Base-by-base conservation (phyloP, 2,329 filamentous ascomycete species). In the Cadophora gregata region DNA sequence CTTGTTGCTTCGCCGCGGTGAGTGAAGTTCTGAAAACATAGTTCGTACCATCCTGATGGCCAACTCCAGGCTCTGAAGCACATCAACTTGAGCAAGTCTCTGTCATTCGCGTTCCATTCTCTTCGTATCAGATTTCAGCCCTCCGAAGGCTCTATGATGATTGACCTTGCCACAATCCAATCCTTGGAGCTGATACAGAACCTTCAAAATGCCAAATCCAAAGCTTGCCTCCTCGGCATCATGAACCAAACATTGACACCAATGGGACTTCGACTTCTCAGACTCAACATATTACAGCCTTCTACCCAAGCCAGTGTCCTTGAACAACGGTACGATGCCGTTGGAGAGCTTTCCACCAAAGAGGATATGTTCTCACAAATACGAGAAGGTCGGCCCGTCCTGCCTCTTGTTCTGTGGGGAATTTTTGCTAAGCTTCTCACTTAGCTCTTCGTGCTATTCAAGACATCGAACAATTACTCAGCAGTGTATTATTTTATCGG, bases 181-280 rank as follows among this genome's bases (percentile, higher is more conserved):
- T 93, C 93, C 0, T 82, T 99, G 3, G 96, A 99, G 77, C 84
- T 99, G 6, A 91, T 98, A 29, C 93, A 97, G 74, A 99, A 97
- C 71, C 76, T 94, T 0, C 89, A 92, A 14, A 89, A 90, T 71
- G 75, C 88, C 0, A 93, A 91, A 71, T 97, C 93, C 0, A 92
- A 89, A 69, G 88, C 95, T 47, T 95, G 90, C 70, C 81, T 99
- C 0, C 95, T 94, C 69, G 94, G 94, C 0, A 78, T 98, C 0
- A 80, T 99, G 55, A 96, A 98, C 73, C 85, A 93, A 70, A 97
- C 94, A 0, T 77, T 87, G 24, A 98, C 96, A 0, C 91, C 92
- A 0, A 98, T 98, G 93, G 96, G 96, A 3, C 85, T 88, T 5
- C 87, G 96, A 59, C 84, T 97, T 69, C 85, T 99, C 29, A 86